Percentiles rank a stretch among this genome's conserved stretches.
Evolutionary conservation across 1,139 yeast genomes (phyloP).

Genomic region (Saccharomyces hybrid): DNA sequence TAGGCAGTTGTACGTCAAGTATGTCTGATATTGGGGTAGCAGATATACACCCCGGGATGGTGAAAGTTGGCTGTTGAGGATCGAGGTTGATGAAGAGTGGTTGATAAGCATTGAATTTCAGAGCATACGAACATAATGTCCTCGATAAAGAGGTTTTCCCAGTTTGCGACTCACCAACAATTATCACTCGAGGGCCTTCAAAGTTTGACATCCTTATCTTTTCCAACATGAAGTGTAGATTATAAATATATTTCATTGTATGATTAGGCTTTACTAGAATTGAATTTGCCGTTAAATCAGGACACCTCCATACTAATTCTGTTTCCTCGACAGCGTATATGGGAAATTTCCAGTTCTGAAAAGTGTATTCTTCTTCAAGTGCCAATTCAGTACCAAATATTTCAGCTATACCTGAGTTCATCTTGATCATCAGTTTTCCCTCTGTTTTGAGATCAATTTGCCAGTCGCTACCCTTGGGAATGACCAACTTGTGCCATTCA

Average conservation of each 20-base stretch:
- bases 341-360: constrained; percentile 52
- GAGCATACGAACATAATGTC: constrained; percentile 66
- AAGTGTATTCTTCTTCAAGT: constrained; percentile 52
- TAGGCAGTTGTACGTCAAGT: constrained; percentile 65
- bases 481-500: constrained; percentile 14
- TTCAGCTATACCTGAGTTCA: constrained; percentile 70
- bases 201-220: constrained; percentile 40
- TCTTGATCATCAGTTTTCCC: constrained; percentile 46
- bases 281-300: constrained; percentile 13
- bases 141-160: constrained; percentile 79
- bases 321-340: constrained; percentile 57
- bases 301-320: constrained; percentile 38
- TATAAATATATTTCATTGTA: constrained; percentile 42
- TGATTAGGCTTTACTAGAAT: constrained; percentile 16
- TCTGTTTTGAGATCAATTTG: constrained; percentile 66
- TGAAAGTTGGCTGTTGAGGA: constrained; percentile 70
- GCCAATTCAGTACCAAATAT: constrained; percentile 91
- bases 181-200: constrained; percentile 60
- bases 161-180: constrained; percentile 62
- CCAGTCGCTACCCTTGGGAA: constrained; percentile 66
- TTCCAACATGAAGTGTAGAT: constrained; percentile 73
- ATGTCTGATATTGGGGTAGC: constrained; percentile 80
- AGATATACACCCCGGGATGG: constrained; percentile 77
- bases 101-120: constrained; percentile 55
- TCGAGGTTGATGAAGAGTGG: constrained; percentile 74